Base-by-base conservation (phyloP, 2,329 filamentous ascomycete species). In the Chaetomium olivaceum region DNA sequence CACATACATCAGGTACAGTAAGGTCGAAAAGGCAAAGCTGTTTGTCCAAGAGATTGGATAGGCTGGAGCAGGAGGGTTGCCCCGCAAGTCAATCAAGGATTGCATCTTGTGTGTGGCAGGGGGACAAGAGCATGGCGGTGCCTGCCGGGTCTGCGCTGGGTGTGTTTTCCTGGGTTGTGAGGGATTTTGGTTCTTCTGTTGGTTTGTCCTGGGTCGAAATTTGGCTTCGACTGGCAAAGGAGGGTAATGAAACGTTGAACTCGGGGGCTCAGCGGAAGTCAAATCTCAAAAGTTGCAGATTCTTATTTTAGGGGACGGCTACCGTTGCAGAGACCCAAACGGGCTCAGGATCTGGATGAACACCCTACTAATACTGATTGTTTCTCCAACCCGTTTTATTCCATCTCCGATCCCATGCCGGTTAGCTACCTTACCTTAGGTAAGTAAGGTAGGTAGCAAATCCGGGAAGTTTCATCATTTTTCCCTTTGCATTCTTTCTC, bases 221-320 rank as follows among this genome's bases (percentile, higher is more conserved):
- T 21, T 11, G 29, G n/a, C 39, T 43, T 43, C 39, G 6, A 43
- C 39, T 43, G 39, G 39, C 16, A 43, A 43, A n/a, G 39, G 39
- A 43, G 16, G 39, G 29, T 9, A 50, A 58, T 46, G 57, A 19
- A 48, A 48, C 36, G 23, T 36, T 50, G 56, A 48, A 27, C 16
- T 54, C 16, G 16, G 50, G 50, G 51, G 51, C 16, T 16, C 51
- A 11, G 27, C 51, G 12, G 51, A 54, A 54, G 51, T 46, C 36
- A 43, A 58, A 58, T 46, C 56, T 58, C 36, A 58, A 58, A n/a
- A n/a, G 14, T 23, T 48, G 56, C 56, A 59, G 57, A 57, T 57
- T 14, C 33, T 57, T 27, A 46, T 46, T 58, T 58, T 43, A 21
- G 36, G 33, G 33, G 21, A 27, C 12, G 23, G 23, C 23, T 29